Evolutionary conservation across 176 grass and related monocot genomes (phyloP).

Genomic region (Luzula sylvatica): DNA sequence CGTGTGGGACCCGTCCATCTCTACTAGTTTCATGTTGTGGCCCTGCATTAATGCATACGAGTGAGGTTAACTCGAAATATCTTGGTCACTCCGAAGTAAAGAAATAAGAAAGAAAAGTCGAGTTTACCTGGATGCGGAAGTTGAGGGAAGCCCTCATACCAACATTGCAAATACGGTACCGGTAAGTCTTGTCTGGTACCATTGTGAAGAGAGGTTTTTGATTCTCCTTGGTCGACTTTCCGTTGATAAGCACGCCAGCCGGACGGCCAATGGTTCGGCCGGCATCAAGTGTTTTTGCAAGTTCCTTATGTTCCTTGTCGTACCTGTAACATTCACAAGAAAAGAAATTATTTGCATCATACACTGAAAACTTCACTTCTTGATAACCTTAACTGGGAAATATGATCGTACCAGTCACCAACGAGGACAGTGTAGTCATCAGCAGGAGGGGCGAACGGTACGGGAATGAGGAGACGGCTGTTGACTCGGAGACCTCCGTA

Average conservation of each 20-base stretch:
- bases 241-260: slow-evolving; percentile 45
- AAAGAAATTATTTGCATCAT: background rate
- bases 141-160: slow-evolving; percentile 63
- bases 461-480: slow-evolving; percentile 73
- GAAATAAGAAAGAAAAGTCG: too few species aligned
- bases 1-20: slow-evolving; percentile 59
- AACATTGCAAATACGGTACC: slow-evolving; percentile 51
- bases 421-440: slow-evolving; percentile 44
- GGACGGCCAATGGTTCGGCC: slow-evolving; percentile 38
- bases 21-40: slow-evolving; percentile 53
- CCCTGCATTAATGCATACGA: too few species aligned
- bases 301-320: slow-evolving; percentile 41
- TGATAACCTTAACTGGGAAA: too few species aligned
- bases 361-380: background rate
- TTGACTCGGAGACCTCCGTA: slow-evolving; percentile 47
- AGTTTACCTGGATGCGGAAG: slow-evolving; percentile 86
- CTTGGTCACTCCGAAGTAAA: too few species aligned
- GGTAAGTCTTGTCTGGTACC: slow-evolving; percentile 52
- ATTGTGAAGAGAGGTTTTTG: slow-evolving; percentile 37
- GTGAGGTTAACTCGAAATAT: too few species aligned
- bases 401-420: slow-evolving; percentile 45
- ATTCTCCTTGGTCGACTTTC: slow-evolving; percentile 16
- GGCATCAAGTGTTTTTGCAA: slow-evolving; percentile 28
- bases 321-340: slow-evolving; percentile 16
- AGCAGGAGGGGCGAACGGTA: slow-evolving; percentile 42